Evolutionary conservation across 2,329 filamentous ascomycete genomes (phyloP).

Genomic region (Colletotrichum melonis): DNA sequence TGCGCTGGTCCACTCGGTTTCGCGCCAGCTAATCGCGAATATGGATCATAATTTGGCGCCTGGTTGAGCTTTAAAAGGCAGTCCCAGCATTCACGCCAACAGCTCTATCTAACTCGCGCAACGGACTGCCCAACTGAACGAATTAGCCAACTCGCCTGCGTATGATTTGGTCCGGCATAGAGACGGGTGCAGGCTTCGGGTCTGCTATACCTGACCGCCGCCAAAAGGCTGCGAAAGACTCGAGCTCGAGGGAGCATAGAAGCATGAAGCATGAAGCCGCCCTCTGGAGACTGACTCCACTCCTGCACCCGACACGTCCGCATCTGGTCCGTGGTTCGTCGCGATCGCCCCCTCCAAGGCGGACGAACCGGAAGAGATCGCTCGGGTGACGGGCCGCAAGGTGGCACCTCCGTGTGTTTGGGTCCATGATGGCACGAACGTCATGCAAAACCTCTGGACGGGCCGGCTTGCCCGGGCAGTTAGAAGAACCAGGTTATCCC

Average conservation of each 20-base stretch:
- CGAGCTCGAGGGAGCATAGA: not conserved
- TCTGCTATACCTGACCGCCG: no score
- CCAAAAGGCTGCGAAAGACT: no score
- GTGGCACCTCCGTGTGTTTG: slow-evolving; percentile 24
- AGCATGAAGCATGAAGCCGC: slow-evolving; percentile 2
- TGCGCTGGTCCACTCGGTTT: not conserved
- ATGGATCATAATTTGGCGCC: not conserved
- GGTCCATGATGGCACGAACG: slow-evolving; percentile 5
- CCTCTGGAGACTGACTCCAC: not conserved
- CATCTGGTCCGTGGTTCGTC: slow-evolving; percentile 7
- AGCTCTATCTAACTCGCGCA: not conserved
- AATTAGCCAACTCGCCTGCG: not conserved
- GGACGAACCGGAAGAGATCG: slow-evolving; percentile 11
- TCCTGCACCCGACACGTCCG: not conserved
- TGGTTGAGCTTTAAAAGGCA: not conserved
- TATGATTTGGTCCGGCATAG: not conserved
- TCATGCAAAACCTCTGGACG: slow-evolving; percentile 9
- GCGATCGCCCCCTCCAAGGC: not conserved
- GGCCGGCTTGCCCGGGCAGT: slow-evolving; percentile 24
- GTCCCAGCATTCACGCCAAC: not conserved
- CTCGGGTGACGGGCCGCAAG: slow-evolving; percentile 11
- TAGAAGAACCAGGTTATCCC: slow-evolving; percentile 4
- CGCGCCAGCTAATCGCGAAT: not conserved
- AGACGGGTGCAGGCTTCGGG: not conserved
- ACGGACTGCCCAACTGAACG: no score